Percentiles rank a stretch among this genome's conserved stretches.
These are phyloP conservation scores for Capronia coronata DNA, from an alignment of 2,329 filamentous ascomycete genomes.

Conservation along the genomic window DNA sequence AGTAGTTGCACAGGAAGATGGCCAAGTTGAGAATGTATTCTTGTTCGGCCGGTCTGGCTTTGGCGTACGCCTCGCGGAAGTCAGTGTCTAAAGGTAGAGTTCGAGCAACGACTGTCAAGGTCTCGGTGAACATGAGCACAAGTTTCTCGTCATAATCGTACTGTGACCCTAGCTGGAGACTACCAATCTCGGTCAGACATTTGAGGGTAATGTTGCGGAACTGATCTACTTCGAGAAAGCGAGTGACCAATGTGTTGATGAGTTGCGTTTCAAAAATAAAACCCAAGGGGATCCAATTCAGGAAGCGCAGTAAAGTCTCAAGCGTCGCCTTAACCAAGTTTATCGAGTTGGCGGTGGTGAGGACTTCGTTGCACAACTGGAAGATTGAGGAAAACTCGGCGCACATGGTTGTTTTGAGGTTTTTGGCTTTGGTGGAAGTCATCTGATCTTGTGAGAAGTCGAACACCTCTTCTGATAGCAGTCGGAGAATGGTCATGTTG, in stretches of 20 bases:
- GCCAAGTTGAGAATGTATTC: conserved; percentile 97
- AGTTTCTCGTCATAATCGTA: conserved; percentile 88
- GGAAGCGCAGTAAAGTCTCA: conserved; percentile 89
- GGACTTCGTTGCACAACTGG: conserved; percentile 90
- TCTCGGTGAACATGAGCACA: conserved; percentile 97
- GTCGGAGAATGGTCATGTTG: conserved; percentile 95
- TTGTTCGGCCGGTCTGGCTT: conserved; percentile 87
- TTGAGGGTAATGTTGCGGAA: conserved; percentile 97
- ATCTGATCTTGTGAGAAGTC: conserved; percentile 98
- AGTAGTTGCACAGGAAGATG: conserved; percentile 94
- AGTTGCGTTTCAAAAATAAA: conserved; percentile 98
- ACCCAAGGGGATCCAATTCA: conserved; percentile 97
- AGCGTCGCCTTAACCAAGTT: conserved; percentile 93
- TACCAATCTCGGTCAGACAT: conserved; percentile 93
- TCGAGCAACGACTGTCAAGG: conserved; percentile 81
- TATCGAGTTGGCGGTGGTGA: conserved; percentile 80
- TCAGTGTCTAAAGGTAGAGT: conserved; percentile 89
- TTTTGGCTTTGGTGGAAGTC: conserved; percentile 96
- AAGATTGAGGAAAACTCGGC: conserved; percentile 98
- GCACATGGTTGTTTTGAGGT: conserved; percentile 97
- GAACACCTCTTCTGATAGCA: conserved; percentile 96
- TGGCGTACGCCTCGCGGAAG: conserved; percentile 82
- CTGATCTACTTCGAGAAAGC: conserved; percentile 87
- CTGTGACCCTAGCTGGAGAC: conserved; percentile 72
- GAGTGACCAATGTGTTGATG: conserved; percentile 86